These are phyloP conservation scores for Nicotiana noctiflora DNA, from an alignment of 257 asterid species.

Conservation along the genomic window DNA sequence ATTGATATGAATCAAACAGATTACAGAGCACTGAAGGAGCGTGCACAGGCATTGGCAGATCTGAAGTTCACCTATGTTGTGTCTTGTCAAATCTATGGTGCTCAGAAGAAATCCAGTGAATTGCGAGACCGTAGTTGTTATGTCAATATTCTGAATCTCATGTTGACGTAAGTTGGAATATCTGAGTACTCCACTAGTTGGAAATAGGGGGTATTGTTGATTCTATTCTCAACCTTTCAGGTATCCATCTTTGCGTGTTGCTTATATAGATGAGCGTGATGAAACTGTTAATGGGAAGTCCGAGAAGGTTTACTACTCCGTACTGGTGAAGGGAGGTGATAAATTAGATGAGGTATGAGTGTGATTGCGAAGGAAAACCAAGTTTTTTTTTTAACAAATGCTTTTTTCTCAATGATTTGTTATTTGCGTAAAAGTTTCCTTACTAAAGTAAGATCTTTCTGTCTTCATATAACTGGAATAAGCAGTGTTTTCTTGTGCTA, in stretches of 20 bases:
- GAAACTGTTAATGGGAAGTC: conserved; percentile 46
- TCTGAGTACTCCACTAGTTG: conserved; percentile 9
- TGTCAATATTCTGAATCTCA: conserved; percentile 77
- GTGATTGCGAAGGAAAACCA: neutral
- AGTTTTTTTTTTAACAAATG: neutral
- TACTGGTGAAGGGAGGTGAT: conserved; percentile 92
- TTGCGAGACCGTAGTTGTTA: conserved; percentile 68
- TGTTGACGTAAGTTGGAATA: conserved; percentile 64
- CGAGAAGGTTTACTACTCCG: conserved; percentile 79
- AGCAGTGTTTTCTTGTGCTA: conserved; percentile 2
- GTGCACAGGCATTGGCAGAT: conserved; percentile 89
- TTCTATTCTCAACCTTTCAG: conserved; percentile 33
- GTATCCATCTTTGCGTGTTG: conserved; percentile 94
- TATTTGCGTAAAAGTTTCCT: neutral
- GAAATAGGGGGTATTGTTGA: neutral
- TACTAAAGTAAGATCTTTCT: neutral
- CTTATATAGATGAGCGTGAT: conserved; percentile 94
- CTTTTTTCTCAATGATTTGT: neutral
- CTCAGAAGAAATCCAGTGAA: conserved; percentile 84
- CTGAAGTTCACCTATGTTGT: conserved; percentile 94
- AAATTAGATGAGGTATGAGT: conserved; percentile 86
- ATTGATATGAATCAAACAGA: conserved; percentile 42
- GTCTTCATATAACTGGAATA: neutral
- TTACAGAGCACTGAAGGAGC: conserved; percentile 53
- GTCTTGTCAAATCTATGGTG: conserved; percentile 93